These are phyloP conservation scores for Pythium sukuiense DNA, from an alignment of 352 stramenopile species.

Conservation along the genomic window DNA sequence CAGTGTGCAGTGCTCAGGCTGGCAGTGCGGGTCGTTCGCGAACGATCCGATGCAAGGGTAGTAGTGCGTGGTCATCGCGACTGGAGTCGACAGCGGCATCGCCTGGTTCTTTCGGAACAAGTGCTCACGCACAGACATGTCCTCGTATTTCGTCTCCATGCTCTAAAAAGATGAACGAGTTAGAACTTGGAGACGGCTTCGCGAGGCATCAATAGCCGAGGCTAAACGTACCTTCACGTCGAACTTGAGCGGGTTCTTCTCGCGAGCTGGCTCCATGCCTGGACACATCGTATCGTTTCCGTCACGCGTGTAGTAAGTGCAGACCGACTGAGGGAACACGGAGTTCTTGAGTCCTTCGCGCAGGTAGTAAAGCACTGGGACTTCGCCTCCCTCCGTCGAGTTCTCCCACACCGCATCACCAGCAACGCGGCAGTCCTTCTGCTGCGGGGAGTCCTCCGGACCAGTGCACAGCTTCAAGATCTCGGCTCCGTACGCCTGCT, in stretches of 20 bases:
- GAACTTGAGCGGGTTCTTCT: constrained; percentile 71
- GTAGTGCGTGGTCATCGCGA: constrained; percentile 79
- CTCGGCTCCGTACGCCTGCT: constrained; percentile 78
- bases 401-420: constrained; percentile 80
- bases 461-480: constrained; percentile 72
- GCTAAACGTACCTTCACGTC: constrained; percentile 39
- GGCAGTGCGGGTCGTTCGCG: constrained; percentile 56
- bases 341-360: constrained; percentile 73
- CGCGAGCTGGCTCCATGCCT: constrained; percentile 51
- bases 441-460: constrained; percentile 57
- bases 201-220: not conserved
- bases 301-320: constrained; percentile 60
- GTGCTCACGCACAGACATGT: constrained; percentile 75
- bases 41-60: constrained; percentile 75
- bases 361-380: constrained; percentile 75
- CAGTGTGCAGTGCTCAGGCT: constrained; percentile 60
- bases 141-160: constrained; percentile 81
- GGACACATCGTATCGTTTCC: constrained; percentile 72
- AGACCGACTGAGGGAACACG: constrained; percentile 67
- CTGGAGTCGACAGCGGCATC: constrained; percentile 74
- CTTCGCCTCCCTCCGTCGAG: constrained; percentile 76
- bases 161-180: constrained; percentile 28
- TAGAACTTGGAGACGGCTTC: not conserved
- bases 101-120: constrained; percentile 73
- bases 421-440: constrained; percentile 67